Evolutionary conservation across 73 alveolate species (phyloP), one percentile per base, ranked within the genome.

Genomic region (Paramecium bursaria): DNA sequence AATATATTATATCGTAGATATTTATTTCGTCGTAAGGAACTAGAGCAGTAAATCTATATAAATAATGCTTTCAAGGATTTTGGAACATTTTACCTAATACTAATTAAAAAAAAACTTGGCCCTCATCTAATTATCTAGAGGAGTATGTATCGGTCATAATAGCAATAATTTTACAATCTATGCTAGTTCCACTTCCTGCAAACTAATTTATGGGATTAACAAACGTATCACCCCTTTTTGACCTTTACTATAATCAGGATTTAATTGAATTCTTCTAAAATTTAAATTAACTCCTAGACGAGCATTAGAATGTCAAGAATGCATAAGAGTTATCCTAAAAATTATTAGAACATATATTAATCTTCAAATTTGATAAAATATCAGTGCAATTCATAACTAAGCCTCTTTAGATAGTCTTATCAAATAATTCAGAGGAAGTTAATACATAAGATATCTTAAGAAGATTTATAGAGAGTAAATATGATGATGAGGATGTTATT

Each of bases 1-100:
- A n/a, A n/a, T n/a, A n/a, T n/a, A n/a, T n/a, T n/a, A n/a, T n/a
- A n/a, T n/a, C n/a, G n/a, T n/a, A n/a, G n/a, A 67, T 67, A 19
- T 13, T 67, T 2, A 67, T 67, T 9, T 17, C 33, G 44, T 67
- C 82, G 5, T 67, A 67, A 67, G 82, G 82, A 19, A 53, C 82
- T 19, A 35, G 82, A 39, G 30, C 33, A 0, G 44, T 67, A 5
- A 19, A n/a, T 11, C 13, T 67, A 10, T 15, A 67, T n/a, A 67
- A 50, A 57, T 19, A 14, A 67, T 21, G 44, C 44, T 5, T 26
- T 67, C 0, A 9, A 67, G 11, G 17, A 67, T 25, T 42, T 67
- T 42, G 35, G 27, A 10, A 1, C 17, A 1, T 39, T 67, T 1
- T 25, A 25, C n/a, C 0, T 67, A 13, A 5, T 7, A 39, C 11